Base-by-base conservation (phyloP, 2,329 filamentous ascomycete species). In the Karstenula rhodostoma region DNA sequence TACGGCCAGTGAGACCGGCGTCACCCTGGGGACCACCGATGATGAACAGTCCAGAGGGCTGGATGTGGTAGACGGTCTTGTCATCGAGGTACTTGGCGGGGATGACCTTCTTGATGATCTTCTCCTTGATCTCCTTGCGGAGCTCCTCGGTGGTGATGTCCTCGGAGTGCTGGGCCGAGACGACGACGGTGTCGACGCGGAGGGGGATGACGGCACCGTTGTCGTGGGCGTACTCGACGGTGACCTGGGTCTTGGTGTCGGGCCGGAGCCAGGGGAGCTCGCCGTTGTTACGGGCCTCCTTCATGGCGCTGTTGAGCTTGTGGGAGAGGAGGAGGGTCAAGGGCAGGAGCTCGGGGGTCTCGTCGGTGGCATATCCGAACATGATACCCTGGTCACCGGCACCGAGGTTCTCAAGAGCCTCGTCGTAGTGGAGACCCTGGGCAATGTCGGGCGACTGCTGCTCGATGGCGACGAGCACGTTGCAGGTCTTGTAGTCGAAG, bases 381-480 rank as follows among this genome's bases (percentile, higher is more conserved):
- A 99, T 99, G 87, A 99, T 97, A 87, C 95, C 95, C 87, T 99
- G 95, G 84, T 99, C 95, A 90, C 95, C 95, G 66, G 95, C 95
- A 83, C 95, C 95, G 69, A 99, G 90, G 84, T 96, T 90, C 89
- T 99, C 95, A 52, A 99, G 90, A 71, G 93, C 93, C 86, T 97
- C 88, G 70, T 99, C 95, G 82, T 96, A 96, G 87, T 98, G 93
- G 59, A 99, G 92, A 87, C 95, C 95, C 85, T 98, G 95, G 73
- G 95, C 95, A 78, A 99, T 99, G 83, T 99, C 95, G 77, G 94
- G 92, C 63, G 94, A 98, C 85, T 99, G 95, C 85, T 99, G 89
- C 90, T 99, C 95, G 82, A 99, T 97, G 83, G 94, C 95, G 75
- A 98, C 94, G 73, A 98, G 89, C 78, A 99, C 88, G 86, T 97